Base-by-base conservation (phyloP, 1,284 basidiomycete genomes). In the Puccinia novopanici region DNA sequence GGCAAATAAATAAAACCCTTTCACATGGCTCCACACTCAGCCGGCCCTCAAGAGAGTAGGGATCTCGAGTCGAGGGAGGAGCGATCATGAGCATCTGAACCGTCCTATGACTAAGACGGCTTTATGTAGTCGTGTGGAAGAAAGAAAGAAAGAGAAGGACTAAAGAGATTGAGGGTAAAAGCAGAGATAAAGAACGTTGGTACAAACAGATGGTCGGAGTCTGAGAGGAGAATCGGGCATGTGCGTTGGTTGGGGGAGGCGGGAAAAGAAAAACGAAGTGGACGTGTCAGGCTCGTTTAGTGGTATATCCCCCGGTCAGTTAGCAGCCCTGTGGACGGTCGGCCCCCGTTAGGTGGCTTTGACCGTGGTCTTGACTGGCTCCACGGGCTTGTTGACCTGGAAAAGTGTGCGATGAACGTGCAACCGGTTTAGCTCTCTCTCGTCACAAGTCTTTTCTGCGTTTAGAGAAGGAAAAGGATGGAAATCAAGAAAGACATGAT, bases 341-440 rank as follows among this genome's bases (percentile, higher is more conserved):
- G 30, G 24, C 8, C 13, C 19, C 19, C 50, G 50, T n/a, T 67
- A 67, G 37, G 65, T 67, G 24, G 65, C 65, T 48, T 67, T 67
- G 3, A 67, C 9, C 8, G 65, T 67, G n/a, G 40, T 27, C 65
- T 67, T 67, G 40, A 67, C 15, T 45, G 65, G 65, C n/a, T 67
- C 65, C 45, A 45, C 65, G 12, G 45, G 40, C 40, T 67, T 42
- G 65, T 45, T 67, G 12, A 27, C 13, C 65, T 67, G 65, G 1
- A 67, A 67, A 37, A 40, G 40, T 5, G n/a, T 22, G 8, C 10
- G 45, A 27, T 6, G 10, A 67, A 48, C n/a, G 19, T 48, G 12
- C 40, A 67, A 10, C 8, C n/a, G 59, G n/a, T 3, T 67, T 42
- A 67, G 65, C 65, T 67, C 24, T 30, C 59, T 61, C 34, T 61